A percentile compares a stretch with the other conserved stretches of the same genome.
These are phyloP conservation scores for Russula sp. DNA, from an alignment of 768 basidiomycete species.

Conservation along the genomic window DNA sequence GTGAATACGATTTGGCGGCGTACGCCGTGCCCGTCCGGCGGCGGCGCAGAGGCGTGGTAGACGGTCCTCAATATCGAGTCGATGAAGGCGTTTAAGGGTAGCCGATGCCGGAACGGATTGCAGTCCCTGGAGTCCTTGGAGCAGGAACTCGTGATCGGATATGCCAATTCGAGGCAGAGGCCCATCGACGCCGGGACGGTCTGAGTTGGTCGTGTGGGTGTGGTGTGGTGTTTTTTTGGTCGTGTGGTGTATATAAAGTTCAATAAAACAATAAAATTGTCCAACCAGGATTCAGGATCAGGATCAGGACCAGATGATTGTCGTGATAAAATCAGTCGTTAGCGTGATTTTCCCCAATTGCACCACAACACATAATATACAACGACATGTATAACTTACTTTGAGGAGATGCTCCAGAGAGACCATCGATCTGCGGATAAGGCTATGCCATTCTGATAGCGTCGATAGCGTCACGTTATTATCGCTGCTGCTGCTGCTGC, in stretches of 20 bases:
- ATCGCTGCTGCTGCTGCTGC: slow-evolving; percentile 20
- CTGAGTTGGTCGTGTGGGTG: slow-evolving; percentile 32
- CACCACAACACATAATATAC: slow-evolving; percentile 1
- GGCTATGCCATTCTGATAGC: slow-evolving; percentile 42
- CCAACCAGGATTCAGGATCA: slow-evolving; percentile 6
- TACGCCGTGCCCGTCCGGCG: slow-evolving; percentile 41
- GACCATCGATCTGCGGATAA: slow-evolving; percentile 52
- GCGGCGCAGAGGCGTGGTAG: slow-evolving; percentile 55
- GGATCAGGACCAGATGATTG: slow-evolving; percentile 1
- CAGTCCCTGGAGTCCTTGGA: slow-evolving; percentile 34
- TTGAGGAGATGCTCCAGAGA: slow-evolving; percentile 71
- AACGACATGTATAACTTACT: slow-evolving; percentile 39
- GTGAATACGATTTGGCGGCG: slow-evolving; percentile 86
- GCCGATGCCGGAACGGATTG: slow-evolving; percentile 42
- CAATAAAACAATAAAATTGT: slow-evolving; percentile 6
- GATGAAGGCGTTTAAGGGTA: slow-evolving; percentile 76
- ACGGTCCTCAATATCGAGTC: slow-evolving; percentile 82
- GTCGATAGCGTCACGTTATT: slow-evolving; percentile 21
- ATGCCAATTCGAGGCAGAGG: slow-evolving; percentile 79
- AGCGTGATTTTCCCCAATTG: slow-evolving; percentile 11
- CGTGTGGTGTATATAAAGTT: slow-evolving; percentile 14
- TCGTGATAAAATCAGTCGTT: slow-evolving; percentile 12
- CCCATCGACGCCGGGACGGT: slow-evolving; percentile 57
- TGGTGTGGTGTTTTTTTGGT: slow-evolving; percentile 3
- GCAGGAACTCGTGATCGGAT: slow-evolving; percentile 46